Base-by-base conservation (phyloP, 129 eudicot species). In the Logfia minima region DNA sequence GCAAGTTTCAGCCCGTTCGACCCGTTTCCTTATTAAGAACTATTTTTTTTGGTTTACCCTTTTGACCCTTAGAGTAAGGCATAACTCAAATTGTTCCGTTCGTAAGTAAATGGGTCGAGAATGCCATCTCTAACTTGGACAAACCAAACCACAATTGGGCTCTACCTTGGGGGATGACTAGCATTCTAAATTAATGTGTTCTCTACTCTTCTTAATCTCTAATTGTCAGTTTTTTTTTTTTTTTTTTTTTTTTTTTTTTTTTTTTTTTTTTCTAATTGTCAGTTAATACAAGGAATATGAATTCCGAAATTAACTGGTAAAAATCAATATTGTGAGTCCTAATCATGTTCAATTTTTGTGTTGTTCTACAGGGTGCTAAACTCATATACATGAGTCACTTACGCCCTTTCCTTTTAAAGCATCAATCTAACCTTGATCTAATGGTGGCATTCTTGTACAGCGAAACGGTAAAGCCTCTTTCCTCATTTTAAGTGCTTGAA, bases 371-470 rank as follows among this genome's bases (percentile, higher is more conserved):
- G 98, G 98, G 98, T 43, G 98, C 97, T 41, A 85, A 72, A 66
- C 89, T 84, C 67, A 72, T 93, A 77, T 93, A 93, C 81, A 89
- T 79, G 85, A 80, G 74, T 75, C 81, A 87, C 61, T 70, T 93
- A 79, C 93, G 93, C 37, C 97, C 98, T 34, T 89, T 93, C 75
- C 88, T 93, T 55, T 70, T 80, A 77, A 89, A 72, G 88, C 98
- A 93, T 87, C 97, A 93, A 80, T 80, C 81, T 55, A 87, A 83
- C 77, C 92, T 93, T 1, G 98, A 93, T 80, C 89, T 83, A 68
- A 24, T 86, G 56, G 91, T 91, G 83, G 88, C 80, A 10, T 51
- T 89, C 32, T 23, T 87, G 55, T 78, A 91, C 78, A 59, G 60
- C 35, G 93, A 91, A 85, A 84, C 85, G 93, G 98, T 90, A 86